Percentiles rank a stretch among this genome's conserved stretches.
Evolutionary conservation across 345 rosid species (phyloP).

Genomic region (Hypericum androsaemum): DNA sequence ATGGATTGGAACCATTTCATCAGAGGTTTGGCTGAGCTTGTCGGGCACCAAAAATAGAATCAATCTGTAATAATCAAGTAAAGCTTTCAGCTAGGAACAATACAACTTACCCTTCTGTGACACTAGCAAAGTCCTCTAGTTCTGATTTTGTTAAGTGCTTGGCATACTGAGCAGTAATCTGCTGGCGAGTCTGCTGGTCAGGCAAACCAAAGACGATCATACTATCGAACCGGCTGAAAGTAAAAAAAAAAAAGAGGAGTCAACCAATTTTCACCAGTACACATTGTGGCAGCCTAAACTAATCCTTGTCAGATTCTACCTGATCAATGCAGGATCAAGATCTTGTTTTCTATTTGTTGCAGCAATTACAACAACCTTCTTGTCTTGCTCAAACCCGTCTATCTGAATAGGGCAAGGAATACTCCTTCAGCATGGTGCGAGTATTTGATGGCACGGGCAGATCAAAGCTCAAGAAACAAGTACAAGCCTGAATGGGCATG

Average conservation of each 20-base stretch:
- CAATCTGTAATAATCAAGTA: background rate
- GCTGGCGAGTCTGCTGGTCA: conserved; percentile 51
- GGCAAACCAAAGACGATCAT: conserved; percentile 73
- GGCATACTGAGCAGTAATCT: conserved; percentile 75
- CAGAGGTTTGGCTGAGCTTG: no score
- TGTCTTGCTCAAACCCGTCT: conserved; percentile 94
- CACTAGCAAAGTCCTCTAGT: conserved; percentile 50
- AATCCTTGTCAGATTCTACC: conserved; percentile 27
- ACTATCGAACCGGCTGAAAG: conserved; percentile 78
- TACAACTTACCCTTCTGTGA: conserved; percentile 47
- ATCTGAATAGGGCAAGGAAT: conserved; percentile 36
- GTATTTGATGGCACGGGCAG: no score
- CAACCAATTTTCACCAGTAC: background rate
- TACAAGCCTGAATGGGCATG: no score
- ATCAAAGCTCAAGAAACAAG: no score
- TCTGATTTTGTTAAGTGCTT: conserved; percentile 69
- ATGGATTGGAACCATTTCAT: no score
- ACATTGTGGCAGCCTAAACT: background rate
- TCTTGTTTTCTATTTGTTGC: conserved; percentile 96
- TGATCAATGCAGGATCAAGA: conserved; percentile 86
- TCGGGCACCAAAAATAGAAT: no score
- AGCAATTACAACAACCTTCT: conserved; percentile 80
- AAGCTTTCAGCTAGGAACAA: background rate
- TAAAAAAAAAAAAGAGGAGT: conserved; percentile 5
- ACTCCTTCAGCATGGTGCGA: conserved; percentile 5